Percentiles rank a stretch among this genome's conserved stretches.
Evolutionary conservation across 306 rosid genomes (phyloP).

Genomic region (Vigna nakashimae): DNA sequence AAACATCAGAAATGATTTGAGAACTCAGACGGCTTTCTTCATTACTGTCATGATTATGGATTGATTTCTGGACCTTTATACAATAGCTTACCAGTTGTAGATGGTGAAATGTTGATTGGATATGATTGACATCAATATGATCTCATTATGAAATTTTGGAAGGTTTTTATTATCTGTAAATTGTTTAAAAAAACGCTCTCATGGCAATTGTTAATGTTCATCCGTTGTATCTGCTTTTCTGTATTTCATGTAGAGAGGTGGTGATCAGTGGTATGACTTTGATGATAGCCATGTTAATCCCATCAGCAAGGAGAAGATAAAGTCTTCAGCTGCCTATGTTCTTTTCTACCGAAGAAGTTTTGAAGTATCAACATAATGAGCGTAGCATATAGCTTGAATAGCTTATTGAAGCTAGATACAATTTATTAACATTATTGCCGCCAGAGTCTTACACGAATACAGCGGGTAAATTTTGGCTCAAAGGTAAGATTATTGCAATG

Average conservation of each 20-base stretch:
- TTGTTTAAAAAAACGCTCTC: constrained; percentile 1
- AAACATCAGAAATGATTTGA: neutral
- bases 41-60: constrained; percentile 29
- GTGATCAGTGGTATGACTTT: constrained; percentile 92
- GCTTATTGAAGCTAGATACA: constrained; percentile 47
- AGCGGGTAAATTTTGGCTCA: constrained; percentile 41
- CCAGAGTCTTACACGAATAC: constrained; percentile 47
- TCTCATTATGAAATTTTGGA: constrained; percentile 26
- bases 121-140: constrained; percentile 37
- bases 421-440: constrained; percentile 50
- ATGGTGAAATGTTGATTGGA: constrained; percentile 35
- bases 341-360: constrained; percentile 90
- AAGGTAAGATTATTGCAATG: constrained; percentile 33
- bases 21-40: neutral
- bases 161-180: constrained; percentile 16
- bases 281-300: constrained; percentile 93
- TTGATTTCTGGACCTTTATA: constrained; percentile 30
- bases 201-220: constrained; percentile 30
- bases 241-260: constrained; percentile 75
- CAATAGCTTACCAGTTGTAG: constrained; percentile 19
- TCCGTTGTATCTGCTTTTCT: constrained; percentile 38
- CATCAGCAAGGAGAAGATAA: constrained; percentile 84
- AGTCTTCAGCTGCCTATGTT: constrained; percentile 97
- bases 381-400: constrained; percentile 45
- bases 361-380: constrained; percentile 53